phyloP scores from a whole-genome alignment of 768 basidiomycete species.

The Erythrobasidium yunnanense region DNA sequence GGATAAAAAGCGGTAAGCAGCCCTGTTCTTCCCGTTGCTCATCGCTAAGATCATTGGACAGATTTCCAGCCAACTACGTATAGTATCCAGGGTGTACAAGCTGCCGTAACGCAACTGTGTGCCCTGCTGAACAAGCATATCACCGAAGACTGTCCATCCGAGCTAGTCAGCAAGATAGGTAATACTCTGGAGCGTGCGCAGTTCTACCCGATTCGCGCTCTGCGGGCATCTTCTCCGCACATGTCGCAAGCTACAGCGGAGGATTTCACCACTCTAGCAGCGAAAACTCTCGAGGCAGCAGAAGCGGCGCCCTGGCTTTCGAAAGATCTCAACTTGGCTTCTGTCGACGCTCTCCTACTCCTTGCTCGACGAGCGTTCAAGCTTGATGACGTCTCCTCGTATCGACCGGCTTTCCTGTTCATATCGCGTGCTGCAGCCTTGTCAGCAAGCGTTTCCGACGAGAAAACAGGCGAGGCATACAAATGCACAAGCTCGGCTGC shows the following conservation, averaged over 20 bases:
- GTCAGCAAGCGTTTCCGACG: background rate
- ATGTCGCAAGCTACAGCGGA: background rate
- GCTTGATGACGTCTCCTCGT: background rate
- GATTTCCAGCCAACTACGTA: background rate
- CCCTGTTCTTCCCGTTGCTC: too few species aligned
- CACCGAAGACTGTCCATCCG: too few species aligned
- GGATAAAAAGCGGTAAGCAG: background rate
- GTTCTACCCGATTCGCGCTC: background rate
- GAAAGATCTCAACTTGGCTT: background rate
- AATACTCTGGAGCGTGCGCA: background rate
- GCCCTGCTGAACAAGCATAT: too few species aligned
- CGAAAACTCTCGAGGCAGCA: too few species aligned
- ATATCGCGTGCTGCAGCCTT: background rate
- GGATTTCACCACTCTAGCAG: too few species aligned
- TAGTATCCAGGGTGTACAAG: too few species aligned
- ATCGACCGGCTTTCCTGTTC: background rate
- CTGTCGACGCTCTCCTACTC: slow-evolving; percentile 7
- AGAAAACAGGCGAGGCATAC: background rate
- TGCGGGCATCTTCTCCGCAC: too few species aligned
- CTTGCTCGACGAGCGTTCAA: background rate
- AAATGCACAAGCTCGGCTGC: background rate
- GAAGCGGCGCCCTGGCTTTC: background rate
- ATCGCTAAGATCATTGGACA: too few species aligned
- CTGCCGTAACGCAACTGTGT: too few species aligned
- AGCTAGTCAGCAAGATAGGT: background rate